Evolutionary conservation across 225 moss, liverwort and hornwort species (phyloP).

Genomic region (Marchantia polymorpha): DNA sequence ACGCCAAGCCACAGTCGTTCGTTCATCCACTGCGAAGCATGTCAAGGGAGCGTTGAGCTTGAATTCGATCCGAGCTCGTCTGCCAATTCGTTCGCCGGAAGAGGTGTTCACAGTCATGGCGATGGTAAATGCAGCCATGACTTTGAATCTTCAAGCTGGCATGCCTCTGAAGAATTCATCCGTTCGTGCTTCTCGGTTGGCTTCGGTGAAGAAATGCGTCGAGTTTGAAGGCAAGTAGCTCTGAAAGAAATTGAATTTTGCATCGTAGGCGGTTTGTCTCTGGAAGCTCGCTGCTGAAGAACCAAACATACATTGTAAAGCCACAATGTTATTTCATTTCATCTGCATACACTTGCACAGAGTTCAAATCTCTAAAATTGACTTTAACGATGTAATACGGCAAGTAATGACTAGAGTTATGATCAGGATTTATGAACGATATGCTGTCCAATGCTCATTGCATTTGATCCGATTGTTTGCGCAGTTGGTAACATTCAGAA

Average conservation of each 20-base stretch:
- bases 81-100: neutral
- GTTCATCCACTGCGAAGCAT: no score
- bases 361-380: no score
- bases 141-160: constrained; percentile 13
- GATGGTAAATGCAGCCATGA: constrained; percentile 12
- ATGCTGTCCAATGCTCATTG: neutral
- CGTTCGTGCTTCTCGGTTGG: constrained; percentile 5
- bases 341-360: no score
- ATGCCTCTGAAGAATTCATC: neutral
- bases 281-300: neutral
- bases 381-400: neutral
- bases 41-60: no score
- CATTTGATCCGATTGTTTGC: neutral
- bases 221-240: constrained; percentile 31
- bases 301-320: neutral
- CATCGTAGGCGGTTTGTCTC: neutral
- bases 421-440: neutral
- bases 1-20: no score
- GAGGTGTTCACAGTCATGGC: constrained; percentile 11
- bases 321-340: neutral
- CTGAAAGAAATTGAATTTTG: neutral
- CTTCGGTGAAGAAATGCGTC: constrained; percentile 6
- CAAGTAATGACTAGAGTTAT: neutral
- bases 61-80: no score
- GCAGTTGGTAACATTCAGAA: constrained; percentile 19